Evolutionary conservation across 2,329 filamentous ascomycete species (phyloP), one percentile per base, ranked within the genome.

Genomic region (Phialocephala subalpina): DNA sequence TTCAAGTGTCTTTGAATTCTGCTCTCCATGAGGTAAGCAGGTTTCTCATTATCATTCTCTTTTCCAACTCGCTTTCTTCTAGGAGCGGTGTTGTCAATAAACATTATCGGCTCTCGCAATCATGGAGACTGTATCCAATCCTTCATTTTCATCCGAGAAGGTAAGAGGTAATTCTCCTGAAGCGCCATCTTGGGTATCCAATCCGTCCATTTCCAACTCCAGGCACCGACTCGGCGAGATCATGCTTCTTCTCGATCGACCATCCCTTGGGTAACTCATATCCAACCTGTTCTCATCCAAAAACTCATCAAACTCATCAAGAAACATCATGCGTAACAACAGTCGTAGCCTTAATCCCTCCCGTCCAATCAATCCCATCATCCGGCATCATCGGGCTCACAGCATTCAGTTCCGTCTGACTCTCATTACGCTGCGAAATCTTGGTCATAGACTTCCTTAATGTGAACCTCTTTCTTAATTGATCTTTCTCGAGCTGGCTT

Each of bases 341-440:
- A 18, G 68, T 70, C 33, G 68, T 70, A 8, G 68, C 62, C 27
- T 68, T 68, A 25, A 70, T 70, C 8, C 66, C 68, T 5, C 36
- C 38, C 14, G n/a, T 22, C 68, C 68, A 70, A 56, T 66, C 58
- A 18, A 62, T 47, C 7, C n/a, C 40, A 53, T 62, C 58, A 18
- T 20, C 8, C 16, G 18, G 27, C 9, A 3, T 29, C 18, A 25
- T 22, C 18, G 18, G 11, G 18, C n/a, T 22, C 20, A 65, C 53
- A 25, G 33, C 18, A 47, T 63, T 67, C 20, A 72, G 60, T 33
- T 71, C 67, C n/a, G 68, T 65, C 62, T 70, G 69, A 33, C 71
- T 73, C 16, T 67, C 65, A 35, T 64, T 67, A n/a, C 47, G 42
- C 2, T 22, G 45, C 33, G n/a, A 38, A 40, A 56, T 25, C 12